A percentile compares a stretch with the other conserved stretches of the same genome.
Evolutionary conservation across 371 early-diverging fungal species (phyloP).

Genomic region (Mucor irregularis): DNA sequence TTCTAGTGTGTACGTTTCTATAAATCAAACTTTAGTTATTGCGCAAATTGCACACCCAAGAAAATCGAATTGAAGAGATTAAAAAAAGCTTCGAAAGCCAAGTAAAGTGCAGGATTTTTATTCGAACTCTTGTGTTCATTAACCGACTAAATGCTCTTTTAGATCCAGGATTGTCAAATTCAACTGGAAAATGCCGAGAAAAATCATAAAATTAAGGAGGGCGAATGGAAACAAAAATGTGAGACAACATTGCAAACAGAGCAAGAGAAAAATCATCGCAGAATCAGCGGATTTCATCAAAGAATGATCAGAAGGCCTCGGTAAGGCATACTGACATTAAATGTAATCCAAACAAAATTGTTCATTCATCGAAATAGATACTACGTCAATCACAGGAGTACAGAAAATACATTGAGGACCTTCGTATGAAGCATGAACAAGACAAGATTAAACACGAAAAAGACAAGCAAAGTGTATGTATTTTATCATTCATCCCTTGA

Average conservation of each 20-base stretch:
- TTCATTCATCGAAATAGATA: too few relatives aligned
- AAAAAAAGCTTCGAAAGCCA: not conserved
- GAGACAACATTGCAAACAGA: constrained; percentile 18
- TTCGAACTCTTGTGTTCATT: too few relatives aligned
- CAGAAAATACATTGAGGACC: constrained; percentile 1
- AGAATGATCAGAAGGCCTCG: constrained; percentile 22
- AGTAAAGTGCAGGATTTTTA: too few relatives aligned
- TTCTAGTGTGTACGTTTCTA: too few relatives aligned
- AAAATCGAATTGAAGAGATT: constrained; percentile 12
- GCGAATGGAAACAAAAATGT: constrained; percentile 14
- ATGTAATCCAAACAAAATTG: too few relatives aligned
- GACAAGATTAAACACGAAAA: constrained; percentile 27
- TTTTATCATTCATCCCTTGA: too few relatives aligned
- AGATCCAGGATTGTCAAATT: constrained; percentile 10
- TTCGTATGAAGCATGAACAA: constrained; percentile 14
- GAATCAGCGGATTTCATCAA: constrained; percentile 22
- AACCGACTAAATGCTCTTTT: too few relatives aligned
- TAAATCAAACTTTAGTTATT: too few relatives aligned
- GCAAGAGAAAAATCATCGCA: constrained; percentile 25
- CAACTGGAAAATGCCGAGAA: constrained; percentile 15
- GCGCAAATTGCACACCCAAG: constrained; percentile 32
- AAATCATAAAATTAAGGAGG: constrained; percentile 12
- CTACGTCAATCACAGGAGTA: constrained; percentile 24
- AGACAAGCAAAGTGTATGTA: constrained; percentile 29
- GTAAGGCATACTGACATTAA: not conserved